phyloP scores from a whole-genome alignment of 2,329 filamentous ascomycete species.

The Orbilia brochopaga region DNA sequence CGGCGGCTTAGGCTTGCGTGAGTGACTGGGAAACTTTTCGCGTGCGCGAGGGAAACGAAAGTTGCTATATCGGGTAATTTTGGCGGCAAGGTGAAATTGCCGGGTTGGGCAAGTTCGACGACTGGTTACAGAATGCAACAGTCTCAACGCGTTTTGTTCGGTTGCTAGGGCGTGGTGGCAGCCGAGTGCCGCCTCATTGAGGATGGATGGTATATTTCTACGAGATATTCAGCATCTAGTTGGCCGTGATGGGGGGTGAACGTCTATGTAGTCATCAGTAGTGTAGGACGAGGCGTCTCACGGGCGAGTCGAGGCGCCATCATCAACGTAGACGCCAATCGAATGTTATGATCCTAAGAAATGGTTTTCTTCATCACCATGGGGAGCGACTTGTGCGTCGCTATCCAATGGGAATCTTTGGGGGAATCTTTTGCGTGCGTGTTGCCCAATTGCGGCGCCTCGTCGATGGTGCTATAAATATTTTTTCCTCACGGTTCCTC shows the following conservation, averaged over 20 bases:
- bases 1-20: slow-evolving; percentile 5
- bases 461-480: not conserved
- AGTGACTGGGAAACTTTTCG: slow-evolving; percentile 50
- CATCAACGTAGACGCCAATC: too few species aligned
- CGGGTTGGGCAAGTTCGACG: slow-evolving; percentile 13
- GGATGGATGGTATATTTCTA: too few species aligned
- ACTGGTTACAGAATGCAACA: slow-evolving; percentile 26
- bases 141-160: slow-evolving; percentile 25
- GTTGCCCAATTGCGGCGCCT: not conserved
- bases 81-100: slow-evolving; percentile 3
- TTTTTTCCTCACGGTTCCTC: not conserved
- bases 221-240: too few species aligned
- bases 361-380: too few species aligned
- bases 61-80: slow-evolving; percentile 6
- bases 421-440: not conserved
- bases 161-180: not conserved
- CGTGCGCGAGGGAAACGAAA: slow-evolving; percentile 8
- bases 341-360: too few species aligned
- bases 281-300: too few species aligned
- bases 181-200: not conserved
- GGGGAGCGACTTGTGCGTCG: too few species aligned
- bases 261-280: too few species aligned
- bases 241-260: too few species aligned
- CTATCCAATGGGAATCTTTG: too few species aligned
- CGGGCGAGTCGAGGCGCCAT: too few species aligned